Base-by-base conservation (phyloP, 2,329 filamentous ascomycete genomes). In the Xylaria polymorpha region DNA sequence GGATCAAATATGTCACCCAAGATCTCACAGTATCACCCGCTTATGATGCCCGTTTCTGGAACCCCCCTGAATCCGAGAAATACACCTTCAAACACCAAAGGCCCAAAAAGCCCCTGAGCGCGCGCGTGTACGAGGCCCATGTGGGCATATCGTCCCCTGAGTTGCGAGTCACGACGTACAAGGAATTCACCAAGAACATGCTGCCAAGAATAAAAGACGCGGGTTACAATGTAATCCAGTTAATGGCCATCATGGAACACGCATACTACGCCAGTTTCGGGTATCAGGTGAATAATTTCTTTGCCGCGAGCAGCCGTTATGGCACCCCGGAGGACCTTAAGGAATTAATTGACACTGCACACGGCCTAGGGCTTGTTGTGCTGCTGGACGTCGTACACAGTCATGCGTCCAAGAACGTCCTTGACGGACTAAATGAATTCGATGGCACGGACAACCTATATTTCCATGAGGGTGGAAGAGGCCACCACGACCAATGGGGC, bases 231-330 rank as follows among this genome's bases (percentile, higher is more conserved):
- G 92, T 94, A 64, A 98, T 99, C 74, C 96, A 99, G 80, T 86
- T 99, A 72, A 99, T 99, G 96, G 96, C 96, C 55, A 87, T 99
- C 78, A 99, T 99, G 95, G 96, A 99, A 80, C 96, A 99, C 82
- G 96, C 96, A 59, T 99, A 99, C 85, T 99, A 99, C 80, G 96
- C 96, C 76, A 98, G 95, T 78, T 99, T 99, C 77, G 96, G 96
- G 56, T 99, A 99, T 81, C 96, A 99, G 81, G 90, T 99, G 83
- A 99, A 98, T 85, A 98, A 92, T 81, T 99, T 99, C 85, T 99
- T 98, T 77, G 96, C 96, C 35, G 94, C 95, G 14, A 98, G 94
- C 81, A 98, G 95, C 80, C 91, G 96, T 71, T 99, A 97, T 78
- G 96, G 96, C 50, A 88, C 91, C 0, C 96, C 96, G 0, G 96